These are phyloP conservation scores for Entophlyctis luteolus DNA, from an alignment of 192 early-diverging fungal genomes.

Conservation along the genomic window DNA sequence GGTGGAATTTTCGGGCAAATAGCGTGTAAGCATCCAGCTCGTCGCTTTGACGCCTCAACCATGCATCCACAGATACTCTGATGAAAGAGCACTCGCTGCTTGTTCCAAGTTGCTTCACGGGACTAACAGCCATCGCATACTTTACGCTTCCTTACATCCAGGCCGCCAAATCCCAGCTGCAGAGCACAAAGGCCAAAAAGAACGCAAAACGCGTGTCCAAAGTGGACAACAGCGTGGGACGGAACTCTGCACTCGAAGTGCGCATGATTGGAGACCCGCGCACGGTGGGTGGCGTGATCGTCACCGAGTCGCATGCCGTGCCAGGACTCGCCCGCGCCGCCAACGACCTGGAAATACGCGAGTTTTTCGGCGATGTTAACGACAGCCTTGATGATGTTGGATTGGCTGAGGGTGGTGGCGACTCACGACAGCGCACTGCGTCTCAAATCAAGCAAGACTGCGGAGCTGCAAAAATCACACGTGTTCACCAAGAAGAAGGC, in stretches of 20 bases:
- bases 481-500: no score
- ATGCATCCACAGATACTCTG: background rate
- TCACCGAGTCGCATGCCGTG: background rate
- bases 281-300: slow-evolving; percentile 3
- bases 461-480: no score
- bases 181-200: background rate
- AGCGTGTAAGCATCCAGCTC: slow-evolving; percentile 12
- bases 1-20: slow-evolving; percentile 38
- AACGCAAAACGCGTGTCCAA: no score
- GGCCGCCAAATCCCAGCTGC: slow-evolving; percentile 22
- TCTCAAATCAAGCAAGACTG: no score
- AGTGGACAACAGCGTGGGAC: no score
- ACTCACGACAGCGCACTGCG: no score
- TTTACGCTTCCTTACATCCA: slow-evolving; percentile 46
- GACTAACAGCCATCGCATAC: slow-evolving; percentile 40
- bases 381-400: slow-evolving; percentile 18
- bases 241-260: background rate
- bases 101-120: slow-evolving; percentile 45
- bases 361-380: slow-evolving; percentile 23
- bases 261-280: slow-evolving; percentile 20
- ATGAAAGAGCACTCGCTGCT: slow-evolving; percentile 18
- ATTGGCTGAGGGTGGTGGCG: background rate
- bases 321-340: background rate
- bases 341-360: slow-evolving; percentile 14
- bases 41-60: background rate